A percentile compares a stretch with the other conserved stretches of the same genome.
These are phyloP conservation scores for Xylariaceae sp. DNA, from an alignment of 2,329 filamentous ascomycete species.

Conservation along the genomic window DNA sequence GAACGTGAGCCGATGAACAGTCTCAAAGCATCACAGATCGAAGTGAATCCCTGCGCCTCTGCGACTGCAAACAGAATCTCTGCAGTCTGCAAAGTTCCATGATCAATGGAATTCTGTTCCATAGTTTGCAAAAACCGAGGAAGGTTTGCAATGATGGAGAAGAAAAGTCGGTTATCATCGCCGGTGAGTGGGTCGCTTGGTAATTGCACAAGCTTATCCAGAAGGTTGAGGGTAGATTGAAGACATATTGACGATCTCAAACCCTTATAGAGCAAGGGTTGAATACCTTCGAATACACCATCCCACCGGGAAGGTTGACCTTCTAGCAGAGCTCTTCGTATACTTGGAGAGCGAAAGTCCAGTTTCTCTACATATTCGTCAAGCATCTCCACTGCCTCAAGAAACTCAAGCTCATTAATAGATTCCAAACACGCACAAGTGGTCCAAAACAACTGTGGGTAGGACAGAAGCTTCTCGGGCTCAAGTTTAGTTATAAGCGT, in stretches of 20 bases:
- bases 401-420: slow-evolving; percentile 93
- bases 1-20: slow-evolving; percentile 73
- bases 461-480: slow-evolving; percentile 79
- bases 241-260: slow-evolving; percentile 85
- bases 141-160: slow-evolving; percentile 88
- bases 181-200: slow-evolving; percentile 84
- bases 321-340: slow-evolving; percentile 75
- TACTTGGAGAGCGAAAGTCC: slow-evolving; percentile 73
- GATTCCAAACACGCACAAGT: slow-evolving; percentile 96
- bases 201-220: slow-evolving; percentile 79
- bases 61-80: slow-evolving; percentile 75
- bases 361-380: slow-evolving; percentile 85
- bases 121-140: slow-evolving; percentile 83
- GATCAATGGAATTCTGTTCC: slow-evolving; percentile 67
- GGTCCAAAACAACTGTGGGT: slow-evolving; percentile 97
- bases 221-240: slow-evolving; percentile 75
- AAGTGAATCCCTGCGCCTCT: slow-evolving; percentile 71
- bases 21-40: slow-evolving; percentile 72
- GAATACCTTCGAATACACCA: slow-evolving; percentile 83
- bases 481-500: slow-evolving; percentile 88
- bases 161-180: slow-evolving; percentile 80
- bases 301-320: slow-evolving; percentile 89
- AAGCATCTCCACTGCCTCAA: slow-evolving; percentile 90
- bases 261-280: slow-evolving; percentile 88
- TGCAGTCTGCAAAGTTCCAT: slow-evolving; percentile 67